These are phyloP conservation scores for Chytriomyces sp. DNA, from an alignment of 192 early-diverging fungal genomes.

Conservation along the genomic window DNA sequence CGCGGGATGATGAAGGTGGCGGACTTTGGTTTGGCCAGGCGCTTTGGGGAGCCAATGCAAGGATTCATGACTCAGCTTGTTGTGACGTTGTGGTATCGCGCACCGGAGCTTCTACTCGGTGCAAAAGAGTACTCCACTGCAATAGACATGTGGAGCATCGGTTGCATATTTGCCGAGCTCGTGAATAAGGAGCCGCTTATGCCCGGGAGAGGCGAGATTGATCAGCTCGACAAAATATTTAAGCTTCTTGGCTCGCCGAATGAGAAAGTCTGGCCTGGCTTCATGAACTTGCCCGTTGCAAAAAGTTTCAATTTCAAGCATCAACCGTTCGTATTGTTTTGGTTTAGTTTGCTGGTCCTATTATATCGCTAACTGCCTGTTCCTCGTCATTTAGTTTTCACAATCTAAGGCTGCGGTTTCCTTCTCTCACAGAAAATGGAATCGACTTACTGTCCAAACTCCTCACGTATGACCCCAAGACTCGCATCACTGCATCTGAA, in stretches of 20 bases:
- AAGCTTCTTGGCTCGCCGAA: constrained; percentile 86
- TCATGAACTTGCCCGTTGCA: constrained; percentile 69
- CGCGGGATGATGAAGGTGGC: constrained; percentile 78
- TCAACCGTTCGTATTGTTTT: constrained; percentile 55
- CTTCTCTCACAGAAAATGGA: constrained; percentile 73
- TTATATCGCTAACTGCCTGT: not conserved
- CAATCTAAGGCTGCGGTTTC: constrained; percentile 53
- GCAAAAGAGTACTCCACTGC: constrained; percentile 89
- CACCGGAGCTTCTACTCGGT: constrained; percentile 90
- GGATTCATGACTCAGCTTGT: constrained; percentile 68
- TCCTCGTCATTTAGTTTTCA: constrained; percentile 30
- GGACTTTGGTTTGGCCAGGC: constrained; percentile 61
- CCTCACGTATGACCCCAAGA: constrained; percentile 82
- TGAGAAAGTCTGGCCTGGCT: constrained; percentile 83
- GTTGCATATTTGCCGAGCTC: constrained; percentile 97
- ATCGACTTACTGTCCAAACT: constrained; percentile 77
- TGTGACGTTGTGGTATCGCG: constrained; percentile 96
- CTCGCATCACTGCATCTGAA: constrained; percentile 88
- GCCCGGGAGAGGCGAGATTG: constrained; percentile 86
- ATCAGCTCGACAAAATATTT: constrained; percentile 88
- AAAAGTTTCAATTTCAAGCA: constrained; percentile 76
- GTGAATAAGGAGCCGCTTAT: constrained; percentile 83
- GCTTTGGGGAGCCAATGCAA: constrained; percentile 57
- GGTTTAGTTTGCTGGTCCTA: not conserved
- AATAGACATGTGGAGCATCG: constrained; percentile 89